Evolutionary conservation across 352 stramenopile species (phyloP).

Genomic region (Globisporangium camurandrum): DNA sequence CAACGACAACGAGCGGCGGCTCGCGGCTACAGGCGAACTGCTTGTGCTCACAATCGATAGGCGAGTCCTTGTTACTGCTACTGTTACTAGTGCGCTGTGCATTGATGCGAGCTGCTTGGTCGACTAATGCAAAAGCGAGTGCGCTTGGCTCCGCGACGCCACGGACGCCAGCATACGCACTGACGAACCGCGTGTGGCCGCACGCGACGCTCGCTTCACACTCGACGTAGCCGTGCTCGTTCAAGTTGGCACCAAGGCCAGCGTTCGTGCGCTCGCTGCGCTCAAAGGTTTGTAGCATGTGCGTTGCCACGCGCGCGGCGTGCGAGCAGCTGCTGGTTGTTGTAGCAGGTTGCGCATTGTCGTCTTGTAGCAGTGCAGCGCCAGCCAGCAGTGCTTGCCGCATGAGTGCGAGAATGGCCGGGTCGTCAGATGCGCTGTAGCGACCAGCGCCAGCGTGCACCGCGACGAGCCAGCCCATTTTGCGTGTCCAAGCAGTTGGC

Average conservation of each 20-base stretch:
- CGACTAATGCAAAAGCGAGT: slow-evolving; percentile 34
- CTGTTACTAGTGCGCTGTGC: neutral
- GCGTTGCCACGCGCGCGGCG: slow-evolving; percentile 20
- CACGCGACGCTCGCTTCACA: slow-evolving; percentile 53
- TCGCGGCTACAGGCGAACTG: slow-evolving; percentile 37
- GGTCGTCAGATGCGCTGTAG: slow-evolving; percentile 26
- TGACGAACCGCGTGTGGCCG: slow-evolving; percentile 24
- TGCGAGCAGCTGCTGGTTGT: slow-evolving; percentile 3
- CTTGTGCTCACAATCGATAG: neutral
- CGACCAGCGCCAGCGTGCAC: slow-evolving; percentile 54
- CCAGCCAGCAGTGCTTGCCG: slow-evolving; percentile 19
- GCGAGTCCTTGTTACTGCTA: neutral
- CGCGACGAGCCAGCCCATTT: slow-evolving; percentile 42
- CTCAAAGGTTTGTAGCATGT: slow-evolving; percentile 44
- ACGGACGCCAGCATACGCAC: slow-evolving; percentile 32
- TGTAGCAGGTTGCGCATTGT: too few relatives aligned
- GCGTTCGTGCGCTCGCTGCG: slow-evolving; percentile 44
- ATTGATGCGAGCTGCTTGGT: slow-evolving; percentile 11
- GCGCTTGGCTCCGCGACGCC: slow-evolving; percentile 43
- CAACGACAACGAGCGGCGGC: slow-evolving; percentile 49
- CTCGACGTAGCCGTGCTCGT: slow-evolving; percentile 33
- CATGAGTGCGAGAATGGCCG: slow-evolving; percentile 36
- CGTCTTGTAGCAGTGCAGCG: slow-evolving; percentile 9
- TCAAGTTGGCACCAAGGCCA: slow-evolving; percentile 48
- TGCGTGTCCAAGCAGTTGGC: too few relatives aligned